Evolutionary conservation across 164 flowering plant species (phyloP), one percentile per base, ranked within the genome.

Genomic region (Malania oleifera): DNA sequence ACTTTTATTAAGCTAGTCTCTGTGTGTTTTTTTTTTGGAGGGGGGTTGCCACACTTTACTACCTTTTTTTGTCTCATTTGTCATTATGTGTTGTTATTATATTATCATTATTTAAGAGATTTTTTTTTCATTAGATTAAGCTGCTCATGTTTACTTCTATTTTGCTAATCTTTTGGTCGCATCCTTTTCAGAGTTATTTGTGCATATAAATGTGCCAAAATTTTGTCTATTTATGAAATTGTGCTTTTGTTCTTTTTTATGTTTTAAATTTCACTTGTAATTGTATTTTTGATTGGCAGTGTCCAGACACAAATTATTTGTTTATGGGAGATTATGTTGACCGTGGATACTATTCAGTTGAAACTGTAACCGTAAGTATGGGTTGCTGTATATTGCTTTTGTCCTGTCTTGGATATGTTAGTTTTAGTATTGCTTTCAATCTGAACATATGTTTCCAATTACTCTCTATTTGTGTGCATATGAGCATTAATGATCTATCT

Each of bases 321-420:
- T 91, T 91, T 71, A 91, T 91, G 98, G 98, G 98, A 67, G 98
- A 91, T 66, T 91, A 91, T 74, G 98, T 89, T 39, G 98, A 91
- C 44, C 96, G 98, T 67, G 98, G 98, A 8, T 89, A 86, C 62
- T 89, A 88, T 68, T 91, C 98, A 50, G 96, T 91, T 69, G 98
- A 86, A 75, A 88, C 98, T 63, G 96, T 86, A 18, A 83, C 92
- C 51, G 98, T 91, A 70, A 74, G 91, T 73, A 57, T 40, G 35
- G 27, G 55, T 46, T 63, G 20, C 35, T 43, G 18, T 18, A 24
- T 18, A 48, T 13, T n/a, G 17, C 24, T 17, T 31, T 46, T 31
- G n/a, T n/a, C n/a, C 20, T 47, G 46, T 58, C 9, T 9, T 34
- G 18, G 20, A 34, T 46, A 29, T 20, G 1, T 1, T 22, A 6